phyloP scores from a whole-genome alignment of 2,329 filamentous ascomycete genomes.

The Fusarium falciforme region DNA sequence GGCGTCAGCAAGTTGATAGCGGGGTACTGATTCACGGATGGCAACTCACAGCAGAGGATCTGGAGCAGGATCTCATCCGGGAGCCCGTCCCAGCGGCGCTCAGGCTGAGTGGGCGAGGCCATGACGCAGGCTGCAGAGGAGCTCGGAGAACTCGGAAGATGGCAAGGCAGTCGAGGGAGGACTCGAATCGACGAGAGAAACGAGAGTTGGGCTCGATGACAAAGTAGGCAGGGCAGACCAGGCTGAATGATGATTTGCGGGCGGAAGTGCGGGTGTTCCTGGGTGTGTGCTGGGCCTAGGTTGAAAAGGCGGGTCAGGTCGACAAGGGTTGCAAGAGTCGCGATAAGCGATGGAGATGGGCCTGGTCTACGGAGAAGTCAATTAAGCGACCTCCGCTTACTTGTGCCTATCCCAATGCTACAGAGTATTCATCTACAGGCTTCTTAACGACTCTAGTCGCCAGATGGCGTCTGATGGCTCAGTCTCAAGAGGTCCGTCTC shows the following conservation, averaged over 20 bases:
- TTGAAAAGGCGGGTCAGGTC: not conserved
- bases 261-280: slow-evolving; percentile 3
- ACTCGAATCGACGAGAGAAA: not conserved
- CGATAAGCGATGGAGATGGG: slow-evolving; percentile 24
- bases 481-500: not conserved
- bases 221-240: not conserved
- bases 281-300: not conserved
- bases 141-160: not conserved
- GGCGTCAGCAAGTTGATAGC: slow-evolving; percentile 35
- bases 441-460: slow-evolving; percentile 5
- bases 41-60: slow-evolving; percentile 68
- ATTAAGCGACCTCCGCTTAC: slow-evolving; percentile 14
- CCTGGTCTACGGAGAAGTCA: not conserved
- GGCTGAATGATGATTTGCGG: not conserved
- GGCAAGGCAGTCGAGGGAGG: not conserved
- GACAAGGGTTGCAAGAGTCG: slow-evolving; percentile 19
- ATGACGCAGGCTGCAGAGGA: slow-evolving; percentile 37
- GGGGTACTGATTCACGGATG: slow-evolving; percentile 34
- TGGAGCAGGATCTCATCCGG: slow-evolving; percentile 74
- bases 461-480: not conserved
- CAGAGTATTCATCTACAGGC: not conserved
- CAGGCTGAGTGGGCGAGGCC: slow-evolving; percentile 35
- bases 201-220: not conserved
- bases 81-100: slow-evolving; percentile 59
- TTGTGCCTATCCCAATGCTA: not conserved